Conservation (phyloP, 2,329 filamentous ascomycete genomes). For the Claviceps sp. region DNA sequence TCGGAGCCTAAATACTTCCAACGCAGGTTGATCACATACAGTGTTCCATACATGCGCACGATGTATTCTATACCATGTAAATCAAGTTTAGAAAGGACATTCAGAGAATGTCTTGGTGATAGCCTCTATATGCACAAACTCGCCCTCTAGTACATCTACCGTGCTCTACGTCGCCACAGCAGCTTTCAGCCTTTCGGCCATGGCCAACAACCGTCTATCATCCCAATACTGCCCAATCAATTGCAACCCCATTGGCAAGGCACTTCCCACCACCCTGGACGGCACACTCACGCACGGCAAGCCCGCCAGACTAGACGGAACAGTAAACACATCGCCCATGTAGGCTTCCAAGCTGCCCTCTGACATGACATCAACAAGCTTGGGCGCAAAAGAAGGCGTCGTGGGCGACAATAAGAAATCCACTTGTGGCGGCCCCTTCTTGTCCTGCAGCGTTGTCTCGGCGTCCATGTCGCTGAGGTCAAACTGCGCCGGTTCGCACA, state of each 20-base stretch:
- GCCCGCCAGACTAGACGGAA: conserved; percentile 84
- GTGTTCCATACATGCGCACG: too few species aligned
- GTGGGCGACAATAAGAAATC: conserved; percentile 85
- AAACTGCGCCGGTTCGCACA: conserved; percentile 41
- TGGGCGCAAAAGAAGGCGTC: conserved; percentile 62
- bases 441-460: conserved; percentile 35
- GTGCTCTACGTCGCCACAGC: conserved; percentile 19
- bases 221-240: conserved; percentile 73
- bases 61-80: background rate
- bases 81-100: background rate
- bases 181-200: conserved; percentile 30
- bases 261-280: conserved; percentile 17
- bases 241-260: conserved; percentile 46
- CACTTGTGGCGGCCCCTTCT: conserved; percentile 49
- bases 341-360: conserved; percentile 60
- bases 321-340: conserved; percentile 90
- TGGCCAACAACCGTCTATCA: conserved; percentile 47
- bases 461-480: conserved; percentile 49
- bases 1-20: too few species aligned
- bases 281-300: conserved; percentile 82
- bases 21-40: too few species aligned
- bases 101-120: background rate
- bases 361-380: conserved; percentile 40
- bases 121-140: background rate
- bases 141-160: conserved; percentile 1